phyloP scores from a whole-genome alignment of 2,329 filamentous ascomycete genomes.

The Trichophaea hybrida region DNA sequence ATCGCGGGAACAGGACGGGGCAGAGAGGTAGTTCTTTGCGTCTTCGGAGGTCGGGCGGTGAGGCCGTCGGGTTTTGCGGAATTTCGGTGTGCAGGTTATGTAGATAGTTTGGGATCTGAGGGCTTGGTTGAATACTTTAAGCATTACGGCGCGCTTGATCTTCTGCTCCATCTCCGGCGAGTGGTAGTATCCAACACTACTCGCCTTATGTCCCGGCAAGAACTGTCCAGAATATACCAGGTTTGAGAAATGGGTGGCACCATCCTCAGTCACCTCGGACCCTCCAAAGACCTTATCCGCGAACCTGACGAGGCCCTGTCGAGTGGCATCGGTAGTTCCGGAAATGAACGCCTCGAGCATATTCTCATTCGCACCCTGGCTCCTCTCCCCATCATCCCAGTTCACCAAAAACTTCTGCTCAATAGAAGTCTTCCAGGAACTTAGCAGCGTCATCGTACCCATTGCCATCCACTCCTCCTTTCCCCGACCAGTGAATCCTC shows the following conservation, averaged over 20 bases:
- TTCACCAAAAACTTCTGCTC: neutral
- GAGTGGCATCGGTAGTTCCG: neutral
- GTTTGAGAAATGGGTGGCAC: neutral
- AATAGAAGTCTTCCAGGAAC: no score
- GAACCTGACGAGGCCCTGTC: neutral
- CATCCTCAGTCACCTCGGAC: neutral
- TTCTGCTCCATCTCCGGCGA: neutral
- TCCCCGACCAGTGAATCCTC: neutral
- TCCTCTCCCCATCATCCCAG: neutral
- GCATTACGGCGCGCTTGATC: neutral
- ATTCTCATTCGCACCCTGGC: neutral
- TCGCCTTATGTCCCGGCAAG: neutral
- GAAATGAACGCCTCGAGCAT: neutral
- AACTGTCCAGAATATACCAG: neutral
- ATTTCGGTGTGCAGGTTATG: conserved; percentile 15
- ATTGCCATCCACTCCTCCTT: neutral
- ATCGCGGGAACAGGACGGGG: neutral
- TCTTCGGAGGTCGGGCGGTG: neutral
- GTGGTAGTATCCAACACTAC: neutral
- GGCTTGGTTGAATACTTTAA: conserved; percentile 10
- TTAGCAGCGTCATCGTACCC: neutral
- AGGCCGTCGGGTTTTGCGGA: neutral
- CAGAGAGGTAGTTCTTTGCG: neutral
- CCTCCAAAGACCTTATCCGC: neutral
- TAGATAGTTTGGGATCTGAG: conserved; percentile 17